Conservation (phyloP, 768 basidiomycete genomes). For the Kwoniella dejecticola region DNA sequence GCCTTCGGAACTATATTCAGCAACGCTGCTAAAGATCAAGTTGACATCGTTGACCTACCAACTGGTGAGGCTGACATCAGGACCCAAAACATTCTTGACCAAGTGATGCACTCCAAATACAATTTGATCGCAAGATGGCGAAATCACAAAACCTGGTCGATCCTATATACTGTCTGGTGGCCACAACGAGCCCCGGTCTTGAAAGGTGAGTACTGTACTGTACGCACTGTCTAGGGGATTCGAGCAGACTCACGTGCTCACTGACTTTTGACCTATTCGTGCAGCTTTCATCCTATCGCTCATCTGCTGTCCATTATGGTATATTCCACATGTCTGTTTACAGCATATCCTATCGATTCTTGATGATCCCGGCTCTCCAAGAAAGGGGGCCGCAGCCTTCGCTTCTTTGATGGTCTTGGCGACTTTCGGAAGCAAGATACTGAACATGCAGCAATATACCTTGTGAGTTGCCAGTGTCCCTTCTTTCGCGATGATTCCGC, state of each 20-base stretch:
- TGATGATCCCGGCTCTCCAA: slow-evolving; percentile 19
- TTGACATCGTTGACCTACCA: slow-evolving; percentile 40
- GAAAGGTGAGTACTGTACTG: slow-evolving; percentile 13
- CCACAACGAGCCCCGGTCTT: slow-evolving; percentile 17
- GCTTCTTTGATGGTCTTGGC: slow-evolving; percentile 27
- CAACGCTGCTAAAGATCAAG: slow-evolving; percentile 25
- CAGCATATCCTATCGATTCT: slow-evolving; percentile 36
- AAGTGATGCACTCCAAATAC: slow-evolving; percentile 10
- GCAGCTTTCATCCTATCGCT: slow-evolving; percentile 16
- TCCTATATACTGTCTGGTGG: slow-evolving; percentile 32
- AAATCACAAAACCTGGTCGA: slow-evolving; percentile 8
- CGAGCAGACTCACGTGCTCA: too few relatives aligned
- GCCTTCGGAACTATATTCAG: slow-evolving; percentile 29
- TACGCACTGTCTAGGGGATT: neutral
- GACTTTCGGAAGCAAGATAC: slow-evolving; percentile 9
- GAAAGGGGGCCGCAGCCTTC: slow-evolving; percentile 20
- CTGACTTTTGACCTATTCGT: neutral
- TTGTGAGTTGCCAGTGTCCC: slow-evolving; percentile 20
- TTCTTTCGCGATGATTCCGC: neutral
- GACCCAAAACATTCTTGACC: slow-evolving; percentile 29
- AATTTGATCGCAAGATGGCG: slow-evolving; percentile 1
- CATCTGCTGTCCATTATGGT: slow-evolving; percentile 28
- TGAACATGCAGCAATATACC: slow-evolving; percentile 15
- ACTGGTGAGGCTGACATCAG: slow-evolving; percentile 18
- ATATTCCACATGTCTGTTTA: slow-evolving; percentile 38